These are phyloP conservation scores for Echinosphaeria canescens DNA, from an alignment of 2,329 filamentous ascomycete species.

Conservation along the genomic window DNA sequence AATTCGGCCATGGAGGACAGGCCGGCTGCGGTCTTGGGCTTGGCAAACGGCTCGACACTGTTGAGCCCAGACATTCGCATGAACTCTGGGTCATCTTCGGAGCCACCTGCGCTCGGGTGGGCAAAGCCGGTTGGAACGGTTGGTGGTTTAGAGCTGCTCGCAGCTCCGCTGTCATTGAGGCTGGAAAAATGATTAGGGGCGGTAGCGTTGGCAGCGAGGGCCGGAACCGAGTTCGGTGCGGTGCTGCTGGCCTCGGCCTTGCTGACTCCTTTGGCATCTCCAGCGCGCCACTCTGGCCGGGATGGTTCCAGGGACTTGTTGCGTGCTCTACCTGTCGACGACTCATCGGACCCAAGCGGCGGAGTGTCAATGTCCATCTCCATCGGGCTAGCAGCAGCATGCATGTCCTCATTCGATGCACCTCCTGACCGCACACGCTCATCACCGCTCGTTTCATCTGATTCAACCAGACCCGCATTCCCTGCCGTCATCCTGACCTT, in stretches of 20 bases:
- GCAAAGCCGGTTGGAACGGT: conserved; percentile 3
- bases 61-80: conserved; percentile 20
- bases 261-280: conserved; percentile 18
- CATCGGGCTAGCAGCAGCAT: conserved; percentile 27
- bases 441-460: conserved; percentile 22
- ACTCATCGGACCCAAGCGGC: conserved; percentile 4
- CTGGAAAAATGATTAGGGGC: too few relatives aligned
- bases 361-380: conserved; percentile 37
- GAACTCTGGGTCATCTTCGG: conserved; percentile 33
- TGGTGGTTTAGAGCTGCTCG: conserved; percentile 7
- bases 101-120: conserved; percentile 15
- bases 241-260: too few relatives aligned
- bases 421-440: conserved; percentile 9
- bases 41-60: conserved; percentile 30
- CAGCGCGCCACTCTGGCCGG: conserved; percentile 35
- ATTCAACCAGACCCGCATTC: conserved; percentile 20
- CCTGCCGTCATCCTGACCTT: conserved; percentile 27
- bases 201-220: too few relatives aligned
- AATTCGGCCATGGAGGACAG: conserved; percentile 32
- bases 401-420: conserved; percentile 10
- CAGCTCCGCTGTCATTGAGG: too few relatives aligned
- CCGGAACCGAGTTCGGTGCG: too few relatives aligned
- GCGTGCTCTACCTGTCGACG: conserved; percentile 15
- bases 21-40: conserved; percentile 20
- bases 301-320: conserved; percentile 36